Base-by-base conservation (phyloP, 2,329 filamentous ascomycete species). In the Colletotrichum cereale region DNA sequence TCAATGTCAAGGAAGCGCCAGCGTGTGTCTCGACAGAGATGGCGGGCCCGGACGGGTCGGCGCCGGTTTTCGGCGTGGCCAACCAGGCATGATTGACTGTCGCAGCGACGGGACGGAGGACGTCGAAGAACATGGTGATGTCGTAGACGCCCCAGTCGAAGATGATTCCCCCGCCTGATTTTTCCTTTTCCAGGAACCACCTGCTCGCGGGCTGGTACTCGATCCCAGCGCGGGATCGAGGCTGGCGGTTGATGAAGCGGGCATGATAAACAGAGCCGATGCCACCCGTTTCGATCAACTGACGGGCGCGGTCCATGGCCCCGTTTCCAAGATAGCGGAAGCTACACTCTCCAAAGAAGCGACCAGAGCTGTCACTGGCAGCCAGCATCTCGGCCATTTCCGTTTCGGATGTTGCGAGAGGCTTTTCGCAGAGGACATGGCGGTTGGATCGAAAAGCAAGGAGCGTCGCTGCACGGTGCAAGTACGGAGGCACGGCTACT, bases 391-490 rank as follows among this genome's bases (percentile, higher is more conserved):
- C 62, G 18, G 40, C 50, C 61, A 65, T 44, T 24, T 69, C 66
- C 42, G 5, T 36, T 18, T 47, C 31, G 14, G 34, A 44, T 18
- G 34, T 56, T 18, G 66, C 61, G 48, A 69, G 36, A 21, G 66
- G 66, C 62, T 69, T 69, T 36, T 69, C 66, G 34, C 66, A 69
- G 26, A 69, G 53, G 24, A 69, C 66, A 3, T 69, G 66, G 8
- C 62, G 61, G n/a, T 31, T 31, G 48, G 66, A 64, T 29, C 55
- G 55, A 18, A 57, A 57, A n/a, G 55, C 55, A 12, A n/a, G n/a
- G 11, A 57, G 34, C 24, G 55, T 57, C 26, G 55, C 55, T n/a
- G 55, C 34, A n/a, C 26, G 55, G 34, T 57, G 55, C 55, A 57
- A 2, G 55, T 38, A 57, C 11, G 55, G 55, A 18, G 55, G 55